A percentile compares a stretch with the other conserved stretches of the same genome.
These are phyloP conservation scores for Rhynchosporium graminicola DNA, from an alignment of 2,329 filamentous ascomycete genomes.

Conservation along the genomic window DNA sequence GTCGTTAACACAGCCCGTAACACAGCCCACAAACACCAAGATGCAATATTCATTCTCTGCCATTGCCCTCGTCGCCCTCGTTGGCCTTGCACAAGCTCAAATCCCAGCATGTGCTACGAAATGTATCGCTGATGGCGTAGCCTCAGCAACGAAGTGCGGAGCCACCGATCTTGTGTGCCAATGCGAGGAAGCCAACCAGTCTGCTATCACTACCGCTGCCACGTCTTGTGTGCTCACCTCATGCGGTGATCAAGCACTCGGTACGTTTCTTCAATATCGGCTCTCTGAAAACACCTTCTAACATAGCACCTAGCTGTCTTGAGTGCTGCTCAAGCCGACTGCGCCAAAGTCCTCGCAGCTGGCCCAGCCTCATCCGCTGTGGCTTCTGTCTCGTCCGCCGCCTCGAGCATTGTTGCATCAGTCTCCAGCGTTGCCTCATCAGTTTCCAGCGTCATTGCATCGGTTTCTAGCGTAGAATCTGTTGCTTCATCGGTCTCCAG, in stretches of 20 bases:
- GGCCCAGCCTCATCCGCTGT: slow-evolving; percentile 1
- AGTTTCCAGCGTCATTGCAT: neutral
- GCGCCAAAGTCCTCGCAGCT: slow-evolving; percentile 11
- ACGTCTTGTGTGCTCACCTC: slow-evolving; percentile 30
- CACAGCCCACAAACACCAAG: slow-evolving; percentile 15
- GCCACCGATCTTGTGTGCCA: slow-evolving; percentile 29
- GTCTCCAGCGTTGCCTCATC: neutral
- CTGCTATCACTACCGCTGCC: slow-evolving; percentile 29
- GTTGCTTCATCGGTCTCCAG: neutral
- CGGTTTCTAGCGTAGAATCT: neutral
- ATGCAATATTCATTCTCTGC: slow-evolving; percentile 33
- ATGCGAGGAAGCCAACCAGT: slow-evolving; percentile 26
- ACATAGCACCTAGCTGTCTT: slow-evolving; percentile 20
- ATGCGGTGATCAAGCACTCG: slow-evolving; percentile 27
- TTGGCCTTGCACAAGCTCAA: slow-evolving; percentile 20
- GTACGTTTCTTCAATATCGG: slow-evolving; percentile 17
- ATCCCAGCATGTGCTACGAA: slow-evolving; percentile 32
- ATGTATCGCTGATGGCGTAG: slow-evolving; percentile 31
- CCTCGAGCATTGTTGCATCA: neutral
- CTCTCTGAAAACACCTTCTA: neutral
- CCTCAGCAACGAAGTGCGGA: slow-evolving; percentile 27
- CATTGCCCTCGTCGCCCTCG: slow-evolving; percentile 26
- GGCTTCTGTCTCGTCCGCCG: neutral
- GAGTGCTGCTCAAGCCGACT: slow-evolving; percentile 19
- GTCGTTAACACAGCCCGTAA: neutral